Conservation (phyloP, 768 basidiomycete genomes). For the Rhodotorula sphaerocarpa region DNA sequence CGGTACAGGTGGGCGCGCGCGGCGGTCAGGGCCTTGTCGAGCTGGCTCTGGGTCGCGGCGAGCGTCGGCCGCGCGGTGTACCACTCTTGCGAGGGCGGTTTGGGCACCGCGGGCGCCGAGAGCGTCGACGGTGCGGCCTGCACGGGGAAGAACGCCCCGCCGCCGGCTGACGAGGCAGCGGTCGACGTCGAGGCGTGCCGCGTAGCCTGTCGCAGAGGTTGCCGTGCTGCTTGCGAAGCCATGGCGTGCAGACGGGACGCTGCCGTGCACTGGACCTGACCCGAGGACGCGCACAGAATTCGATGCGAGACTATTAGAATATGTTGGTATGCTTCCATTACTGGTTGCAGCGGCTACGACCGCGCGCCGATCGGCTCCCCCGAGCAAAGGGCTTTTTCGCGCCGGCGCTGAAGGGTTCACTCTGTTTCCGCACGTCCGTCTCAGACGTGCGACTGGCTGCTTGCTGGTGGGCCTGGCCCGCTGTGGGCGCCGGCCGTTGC, state of each 20-base stretch:
- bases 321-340: no score
- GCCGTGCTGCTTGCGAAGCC: neutral
- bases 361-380: no score
- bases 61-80: conserved; percentile 37
- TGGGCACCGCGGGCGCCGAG: conserved; percentile 5
- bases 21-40: conserved; percentile 21
- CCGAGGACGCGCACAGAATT: no score
- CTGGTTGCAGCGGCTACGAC: no score
- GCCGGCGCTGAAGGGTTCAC: no score
- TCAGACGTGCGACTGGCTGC: no score
- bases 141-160: conserved; percentile 24
- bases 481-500: no score
- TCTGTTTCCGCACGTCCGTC: no score
- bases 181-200: neutral
- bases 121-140: conserved; percentile 6
- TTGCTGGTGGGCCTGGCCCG: no score
- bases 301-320: no score
- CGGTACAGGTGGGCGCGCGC: conserved; percentile 35
- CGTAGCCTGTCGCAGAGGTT: neutral
- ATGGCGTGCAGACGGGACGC: neutral
- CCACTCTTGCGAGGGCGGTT: conserved; percentile 35
- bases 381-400: no score
- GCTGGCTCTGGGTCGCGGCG: conserved; percentile 20
- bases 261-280: no score
- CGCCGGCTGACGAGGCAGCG: neutral